phyloP scores from a whole-genome alignment of 768 basidiomycete species.

The Cystobasidium ongulense region DNA sequence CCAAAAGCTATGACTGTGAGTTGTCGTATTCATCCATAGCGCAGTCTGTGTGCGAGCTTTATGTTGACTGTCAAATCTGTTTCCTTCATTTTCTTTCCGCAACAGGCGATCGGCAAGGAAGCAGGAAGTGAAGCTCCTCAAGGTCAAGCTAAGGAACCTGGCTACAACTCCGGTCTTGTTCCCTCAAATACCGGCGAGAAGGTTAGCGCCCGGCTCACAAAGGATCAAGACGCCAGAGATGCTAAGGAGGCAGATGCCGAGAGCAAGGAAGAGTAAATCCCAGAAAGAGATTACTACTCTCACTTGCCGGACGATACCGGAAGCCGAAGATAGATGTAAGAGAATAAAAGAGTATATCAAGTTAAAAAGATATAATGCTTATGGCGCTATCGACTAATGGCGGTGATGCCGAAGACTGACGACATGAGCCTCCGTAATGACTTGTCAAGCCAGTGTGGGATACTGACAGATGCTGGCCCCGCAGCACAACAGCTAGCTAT shows the following conservation, averaged over 20 bases:
- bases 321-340: neutral
- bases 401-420: too few species aligned
- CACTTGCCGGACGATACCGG: too few species aligned
- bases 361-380: neutral
- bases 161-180: neutral
- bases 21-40: neutral
- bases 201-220: neutral
- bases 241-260: neutral
- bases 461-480: too few species aligned
- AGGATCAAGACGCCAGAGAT: slow-evolving; percentile 11
- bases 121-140: neutral
- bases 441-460: too few species aligned
- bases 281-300: neutral
- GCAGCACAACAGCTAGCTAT: too few species aligned
- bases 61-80: neutral
- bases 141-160: neutral
- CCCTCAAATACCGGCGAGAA: slow-evolving; percentile 10
- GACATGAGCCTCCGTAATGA: too few species aligned
- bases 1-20: slow-evolving; percentile 17
- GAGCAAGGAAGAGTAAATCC: slow-evolving; percentile 22
- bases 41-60: neutral
- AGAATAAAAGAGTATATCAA: slow-evolving; percentile 3
- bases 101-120: neutral
- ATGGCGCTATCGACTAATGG: too few species aligned
- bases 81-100: neutral